A percentile compares a stretch with the other conserved stretches of the same genome.
Conservation (phyloP, 2,329 filamentous ascomycete genomes). For the Curvularia lunata region DNA sequence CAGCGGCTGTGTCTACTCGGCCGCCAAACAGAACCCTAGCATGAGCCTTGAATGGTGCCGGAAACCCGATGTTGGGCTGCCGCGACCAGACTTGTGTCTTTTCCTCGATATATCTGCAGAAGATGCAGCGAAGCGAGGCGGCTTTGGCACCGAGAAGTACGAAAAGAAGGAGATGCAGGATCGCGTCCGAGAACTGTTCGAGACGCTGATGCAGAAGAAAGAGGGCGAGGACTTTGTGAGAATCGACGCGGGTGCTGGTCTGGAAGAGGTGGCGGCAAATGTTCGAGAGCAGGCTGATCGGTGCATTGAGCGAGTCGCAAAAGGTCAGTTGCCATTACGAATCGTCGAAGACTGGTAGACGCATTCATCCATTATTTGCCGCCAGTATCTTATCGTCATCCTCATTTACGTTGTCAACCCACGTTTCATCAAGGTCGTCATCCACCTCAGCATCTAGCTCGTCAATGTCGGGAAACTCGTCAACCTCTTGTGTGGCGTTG, state of each 20-base stretch:
- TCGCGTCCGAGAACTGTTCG: conserved; percentile 77
- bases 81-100: conserved; percentile 83
- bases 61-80: conserved; percentile 82
- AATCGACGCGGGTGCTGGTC: conserved; percentile 60
- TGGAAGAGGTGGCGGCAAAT: conserved; percentile 59
- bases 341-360: conserved; percentile 41
- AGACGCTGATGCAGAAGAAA: conserved; percentile 55
- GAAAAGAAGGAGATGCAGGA: conserved; percentile 84
- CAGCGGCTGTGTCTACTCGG: conserved; percentile 90
- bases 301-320: conserved; percentile 38
- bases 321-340: conserved; percentile 27
- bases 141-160: conserved; percentile 87
- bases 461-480: conserved; percentile 23
- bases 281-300: conserved; percentile 33
- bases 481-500: conserved; percentile 21
- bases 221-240: conserved; percentile 60
- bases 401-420: conserved; percentile 43
- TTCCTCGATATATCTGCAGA: conserved; percentile 83
- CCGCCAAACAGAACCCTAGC: conserved; percentile 77
- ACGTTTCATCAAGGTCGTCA: conserved; percentile 46
- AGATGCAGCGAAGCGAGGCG: conserved; percentile 76
- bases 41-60: conserved; percentile 81
- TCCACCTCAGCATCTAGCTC: conserved; percentile 40
- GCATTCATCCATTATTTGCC: background rate
- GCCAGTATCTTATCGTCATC: conserved; percentile 26